These are phyloP conservation scores for Cucumis variabilis DNA, from an alignment of 331 rosid species.

Conservation along the genomic window DNA sequence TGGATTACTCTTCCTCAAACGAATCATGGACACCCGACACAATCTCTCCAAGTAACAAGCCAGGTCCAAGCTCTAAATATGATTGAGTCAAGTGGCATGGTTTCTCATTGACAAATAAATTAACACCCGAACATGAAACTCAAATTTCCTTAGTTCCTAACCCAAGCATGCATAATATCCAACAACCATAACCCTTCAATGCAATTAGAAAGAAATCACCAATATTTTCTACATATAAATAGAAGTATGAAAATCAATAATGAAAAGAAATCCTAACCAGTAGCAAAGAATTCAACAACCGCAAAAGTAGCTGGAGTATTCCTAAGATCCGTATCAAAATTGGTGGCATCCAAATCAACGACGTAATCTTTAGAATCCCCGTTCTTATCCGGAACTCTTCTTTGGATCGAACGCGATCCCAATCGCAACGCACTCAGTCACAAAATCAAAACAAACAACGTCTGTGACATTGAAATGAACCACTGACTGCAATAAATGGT, in stretches of 20 bases:
- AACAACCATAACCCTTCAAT: background rate
- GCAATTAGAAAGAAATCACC: background rate
- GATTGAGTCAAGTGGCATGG: background rate
- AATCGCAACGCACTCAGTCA: slow-evolving; percentile 49
- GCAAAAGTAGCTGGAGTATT: slow-evolving; percentile 83
- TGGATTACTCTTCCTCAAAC: background rate
- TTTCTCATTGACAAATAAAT: background rate
- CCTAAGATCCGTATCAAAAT: slow-evolving; percentile 72
- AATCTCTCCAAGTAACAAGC: slow-evolving; percentile 6
- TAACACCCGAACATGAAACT: background rate
- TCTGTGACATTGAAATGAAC: slow-evolving; percentile 57
- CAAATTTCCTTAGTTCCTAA: background rate
- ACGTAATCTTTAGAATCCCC: slow-evolving; percentile 70
- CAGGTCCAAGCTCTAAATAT: background rate
- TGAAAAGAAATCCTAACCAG: slow-evolving; percentile 54
- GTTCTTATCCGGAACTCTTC: slow-evolving; percentile 45
- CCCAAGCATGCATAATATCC: background rate
- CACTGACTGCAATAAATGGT: background rate
- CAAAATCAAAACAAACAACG: slow-evolving; percentile 50
- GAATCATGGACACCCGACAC: background rate
- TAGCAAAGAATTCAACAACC: slow-evolving; percentile 87
- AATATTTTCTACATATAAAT: background rate
- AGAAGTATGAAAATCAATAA: background rate
- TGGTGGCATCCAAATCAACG: slow-evolving; percentile 74
- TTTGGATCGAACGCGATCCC: slow-evolving; percentile 78